Evolutionary conservation across 164 flowering plant genomes (phyloP), one percentile per base, ranked within the genome.

Genomic region (Stephania yunnanensis): DNA sequence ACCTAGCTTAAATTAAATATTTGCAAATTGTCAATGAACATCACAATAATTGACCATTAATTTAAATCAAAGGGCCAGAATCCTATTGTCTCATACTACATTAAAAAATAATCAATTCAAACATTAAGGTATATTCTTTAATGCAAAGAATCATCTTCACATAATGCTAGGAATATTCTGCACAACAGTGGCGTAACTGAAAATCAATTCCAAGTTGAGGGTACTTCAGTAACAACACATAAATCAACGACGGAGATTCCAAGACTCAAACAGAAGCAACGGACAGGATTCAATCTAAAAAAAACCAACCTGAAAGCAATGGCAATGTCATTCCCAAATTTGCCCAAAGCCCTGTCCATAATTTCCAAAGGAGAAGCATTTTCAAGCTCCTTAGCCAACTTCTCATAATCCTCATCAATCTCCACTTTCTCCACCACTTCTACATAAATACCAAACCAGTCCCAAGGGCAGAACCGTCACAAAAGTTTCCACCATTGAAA

Each of bases 241-340:
- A 15, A 9, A 0, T 50, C 12, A 10, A 3, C 15, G 55, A 12
- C 13, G 2, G n/a, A 58, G 20, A 58, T 58, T 58, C 7, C n/a
- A 58, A 58, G 20, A 58, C 15, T 15, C 4, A 58, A 12, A 15
- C 46, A 68, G 4, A 68, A 68, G 17, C n/a, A 10, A 68, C 44
- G 46, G 20, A 11, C n/a, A 13, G 46, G 44, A 13, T 36, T 68
- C 19, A 10, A 71, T 50, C 48, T 10, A 10, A n/a, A 66, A n/a
- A 66, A 13, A 13, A 5, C 19, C n/a, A 82, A 95, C 98, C 98
- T 92, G 86, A 95, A 95, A 44, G 98, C 98, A 78, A 95, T 95
- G 7, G 97, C 97, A 61, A 95, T 90, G 68, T 91, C 97, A 71
- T 86, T 75, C 25, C 97, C 98, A 77, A 91, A 93, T 74, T 78